Base-by-base conservation (phyloP, 108 stramenopile genomes). In the Skeletonema menzelii region DNA sequence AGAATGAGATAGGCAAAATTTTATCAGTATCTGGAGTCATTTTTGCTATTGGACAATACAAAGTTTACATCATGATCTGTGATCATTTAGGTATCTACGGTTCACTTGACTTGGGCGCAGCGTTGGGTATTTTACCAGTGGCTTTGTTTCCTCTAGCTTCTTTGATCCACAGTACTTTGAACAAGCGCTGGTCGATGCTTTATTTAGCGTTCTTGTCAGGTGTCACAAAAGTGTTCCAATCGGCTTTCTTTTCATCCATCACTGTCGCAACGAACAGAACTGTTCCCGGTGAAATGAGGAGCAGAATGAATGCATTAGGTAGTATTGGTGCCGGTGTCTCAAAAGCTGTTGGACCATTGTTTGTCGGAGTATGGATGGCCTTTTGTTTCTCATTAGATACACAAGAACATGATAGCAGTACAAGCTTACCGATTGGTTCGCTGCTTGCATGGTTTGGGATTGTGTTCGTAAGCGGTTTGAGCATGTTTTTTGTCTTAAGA, bases 261-360 rank as follows among this genome's bases (percentile, higher is more conserved):
- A 77, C 88, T 14, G 75, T 92, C 17, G 47, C 84, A 22, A 77
- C 77, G 8, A 92, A 92, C 53, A 60, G 79, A 46, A 87, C 91
- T 20, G 91, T 92, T 4, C 76, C 81, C 13, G 59, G 70, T 13
- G 69, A 82, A 19, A 80, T 83, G 40, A 75, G 91, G 28, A 86
- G 84, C 20, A 85, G 85, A 6, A 83, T 87, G 91, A 89, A 92
- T 67, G 91, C 88, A 12, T 61, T 92, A 0, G 65, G 78, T 5
- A 77, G 85, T 30, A 38, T 92, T 15, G 91, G 87, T 3, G 87
- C 83, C 12, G 84, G 85, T n/a, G 28, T 86, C 4, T 82, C 82
- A 11, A 86, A 86, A 60, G 87, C 66, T 14, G 11, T 80, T 12
- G 91, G 87, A 15, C 91, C 91, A 3, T 37, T 75, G 7, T 57